Evolutionary conservation across 1,139 yeast species (phyloP).

Genomic region (Nadsonia starkeyi-henricii): DNA sequence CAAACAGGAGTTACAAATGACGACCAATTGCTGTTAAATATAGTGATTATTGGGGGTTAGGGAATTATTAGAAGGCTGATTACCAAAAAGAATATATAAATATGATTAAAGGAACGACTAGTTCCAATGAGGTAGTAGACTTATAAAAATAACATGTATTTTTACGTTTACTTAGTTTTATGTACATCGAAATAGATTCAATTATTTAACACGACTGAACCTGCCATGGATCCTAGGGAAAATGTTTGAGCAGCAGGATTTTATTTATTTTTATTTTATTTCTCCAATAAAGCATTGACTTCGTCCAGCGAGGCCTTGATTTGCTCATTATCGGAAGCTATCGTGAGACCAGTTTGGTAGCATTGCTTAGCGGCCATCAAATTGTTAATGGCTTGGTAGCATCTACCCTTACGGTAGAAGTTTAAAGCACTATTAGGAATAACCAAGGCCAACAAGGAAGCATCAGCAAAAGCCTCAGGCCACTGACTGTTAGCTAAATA

Average conservation of each 20-base stretch:
- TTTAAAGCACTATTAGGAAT: constrained; percentile 57
- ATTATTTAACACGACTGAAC: too few species aligned
- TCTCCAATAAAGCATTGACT: constrained; percentile 13
- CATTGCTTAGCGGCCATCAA: constrained; percentile 60
- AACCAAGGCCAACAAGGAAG: constrained; percentile 59
- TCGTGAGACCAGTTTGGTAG: constrained; percentile 61
- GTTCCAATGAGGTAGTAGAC: too few species aligned
- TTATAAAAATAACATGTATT: too few species aligned
- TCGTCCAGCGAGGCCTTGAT: constrained; percentile 23
- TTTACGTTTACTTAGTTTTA: too few species aligned
- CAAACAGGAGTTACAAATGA: not conserved
- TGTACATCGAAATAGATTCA: too few species aligned
- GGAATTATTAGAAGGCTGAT: too few species aligned
- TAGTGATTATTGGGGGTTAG: too few species aligned
- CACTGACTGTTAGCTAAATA: constrained; percentile 49
- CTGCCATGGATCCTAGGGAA: too few species aligned
- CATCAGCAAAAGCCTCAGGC: constrained; percentile 67
- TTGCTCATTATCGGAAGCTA: constrained; percentile 36
- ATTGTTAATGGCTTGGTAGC: constrained; percentile 55
- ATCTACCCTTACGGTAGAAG: constrained; percentile 69
- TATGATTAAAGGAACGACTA: too few species aligned
- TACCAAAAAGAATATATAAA: too few species aligned
- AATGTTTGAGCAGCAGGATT: not conserved
- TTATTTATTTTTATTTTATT: not conserved
- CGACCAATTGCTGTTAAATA: not conserved